Base-by-base conservation (phyloP, 352 stramenopile species). In the Phytophthora colocasiae region DNA sequence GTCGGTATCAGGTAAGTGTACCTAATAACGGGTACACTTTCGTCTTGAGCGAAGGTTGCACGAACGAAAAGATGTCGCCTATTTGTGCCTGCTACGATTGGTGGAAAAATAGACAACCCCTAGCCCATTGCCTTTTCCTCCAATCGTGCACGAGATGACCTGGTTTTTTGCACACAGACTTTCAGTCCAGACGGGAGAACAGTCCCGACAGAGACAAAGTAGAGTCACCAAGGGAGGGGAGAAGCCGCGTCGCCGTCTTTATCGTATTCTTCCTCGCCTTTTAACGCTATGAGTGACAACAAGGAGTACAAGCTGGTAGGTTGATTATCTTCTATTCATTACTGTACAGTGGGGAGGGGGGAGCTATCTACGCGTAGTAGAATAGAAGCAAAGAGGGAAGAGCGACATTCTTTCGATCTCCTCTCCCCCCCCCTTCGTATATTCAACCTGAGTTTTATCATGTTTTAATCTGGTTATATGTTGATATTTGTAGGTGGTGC, bases 241-340 rank as follows among this genome's bases (percentile, higher is more conserved):
- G 61, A 75, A 71, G 55, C 58, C 48, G 51, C 34, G 27, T 26
- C 52, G 31, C 31, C 60, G 38, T 44, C 22, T 41, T 15, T 44
- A 56, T 58, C 60, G 55, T 38, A 50, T 60, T 61, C 41, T 64
- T 58, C 24, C 51, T 62, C 32, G 22, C 56, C 47, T 17, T 26
- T 32, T 38, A 19, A 64, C 60, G 47, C 24, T 26, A 92, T 84
- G 74, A 75, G 67, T 71, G 84, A 89, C 62, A 92, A 90, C 77
- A 87, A 88, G 65, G 85, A 93, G 61, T 93, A 93, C 78, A 93
- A 93, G 46, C 73, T 93, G 73, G 85, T 93, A 76, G 63, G 78
- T 22, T 26, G 15, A 11, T 0, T 9, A 11, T 19, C 32, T 5
- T 46, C 34, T 12, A 12, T 29, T 15, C 4, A 14, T 36, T 43